Base-by-base conservation (phyloP, 129 eudicot species). In the Artemisia annua region DNA sequence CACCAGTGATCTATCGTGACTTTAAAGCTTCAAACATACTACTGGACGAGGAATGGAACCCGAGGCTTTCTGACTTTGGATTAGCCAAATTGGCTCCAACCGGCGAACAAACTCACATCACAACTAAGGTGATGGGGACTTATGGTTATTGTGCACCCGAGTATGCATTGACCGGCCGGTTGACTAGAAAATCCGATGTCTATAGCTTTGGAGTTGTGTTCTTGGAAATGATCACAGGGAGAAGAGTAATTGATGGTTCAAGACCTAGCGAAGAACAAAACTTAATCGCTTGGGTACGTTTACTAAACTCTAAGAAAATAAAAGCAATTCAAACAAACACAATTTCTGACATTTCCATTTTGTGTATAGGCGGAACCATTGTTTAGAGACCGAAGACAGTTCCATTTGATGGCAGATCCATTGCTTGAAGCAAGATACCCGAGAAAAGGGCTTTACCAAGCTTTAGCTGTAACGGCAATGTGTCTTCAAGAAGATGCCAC, bases 161-260 rank as follows among this genome's bases (percentile, higher is more conserved):
- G 75, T 94, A 90, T 67, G 97, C 91, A n/a, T 63, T 81, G 71
- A 90, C 96, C 0, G 99, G 99, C 6, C 84, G 84, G 20, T 76
- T 94, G 72, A 84, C 97, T 18, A 76, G 96, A 32, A 94, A 87
- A 69, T 90, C 99, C 0, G 99, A 94, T 48, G 96, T 94, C 1
- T 93, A 93, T 15, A 93, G 98, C 78, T 93, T 93, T 81, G 97
- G 97, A 58, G 98, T 93, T 6, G 99, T 94, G 83, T 90, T 94
- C 48, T 79, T 94, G 83, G 99, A 94, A 82, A 55, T 94, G 18
- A 94, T 94, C 83, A 84, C 89, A 0, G 97, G 99, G 18, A 81
- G 96, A 66, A 79, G 99, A 83, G 99, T 85, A 77, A 83, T 94
- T 2, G 96, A 94, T 72, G 74, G 73, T 51, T 77, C 88, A 67